Conservation (phyloP, 2,329 filamentous ascomycete genomes). For the Trichocomaceae sp. region DNA sequence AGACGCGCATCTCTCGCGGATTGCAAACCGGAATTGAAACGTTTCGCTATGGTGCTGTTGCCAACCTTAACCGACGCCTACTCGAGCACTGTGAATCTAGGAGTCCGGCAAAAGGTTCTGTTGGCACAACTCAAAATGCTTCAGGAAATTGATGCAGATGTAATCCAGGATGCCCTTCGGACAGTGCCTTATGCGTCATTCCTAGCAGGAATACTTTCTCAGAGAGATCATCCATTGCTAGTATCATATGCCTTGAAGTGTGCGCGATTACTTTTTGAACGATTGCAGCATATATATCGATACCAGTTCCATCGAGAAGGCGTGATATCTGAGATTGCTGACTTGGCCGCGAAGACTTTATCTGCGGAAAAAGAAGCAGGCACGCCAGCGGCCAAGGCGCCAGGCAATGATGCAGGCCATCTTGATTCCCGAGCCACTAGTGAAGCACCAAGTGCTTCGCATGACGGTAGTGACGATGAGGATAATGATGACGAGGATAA, state of each 20-base stretch:
- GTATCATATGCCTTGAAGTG: constrained; percentile 84
- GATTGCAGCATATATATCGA: constrained; percentile 80
- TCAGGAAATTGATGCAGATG: constrained; percentile 78
- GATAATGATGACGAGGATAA: constrained; percentile 27
- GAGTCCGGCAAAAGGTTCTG: constrained; percentile 88
- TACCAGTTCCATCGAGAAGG: constrained; percentile 97
- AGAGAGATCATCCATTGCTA: constrained; percentile 83
- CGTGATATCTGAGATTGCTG: constrained; percentile 83
- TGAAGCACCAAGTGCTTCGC: constrained; percentile 9
- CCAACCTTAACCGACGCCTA: constrained; percentile 95
- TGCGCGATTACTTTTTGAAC: constrained; percentile 76
- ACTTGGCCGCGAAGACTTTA: constrained; percentile 54
- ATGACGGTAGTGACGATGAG: constrained; percentile 28
- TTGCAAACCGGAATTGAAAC: constrained; percentile 81
- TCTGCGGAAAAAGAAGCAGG: constrained; percentile 22
- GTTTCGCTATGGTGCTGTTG: constrained; percentile 87
- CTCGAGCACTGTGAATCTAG: constrained; percentile 93
- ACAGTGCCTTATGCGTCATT: constrained; percentile 94
- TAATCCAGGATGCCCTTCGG: constrained; percentile 77
- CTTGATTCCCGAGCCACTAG: constrained; percentile 10
- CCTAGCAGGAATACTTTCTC: constrained; percentile 86
- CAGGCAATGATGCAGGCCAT: constrained; percentile 17
- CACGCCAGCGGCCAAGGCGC: constrained; percentile 13
- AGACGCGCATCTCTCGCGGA: constrained; percentile 71
- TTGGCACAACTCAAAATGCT: constrained; percentile 97